Evolutionary conservation across 2,329 filamentous ascomycete species (phyloP), one percentile per base, ranked within the genome.

Genomic region (Aspergillus texensis): DNA sequence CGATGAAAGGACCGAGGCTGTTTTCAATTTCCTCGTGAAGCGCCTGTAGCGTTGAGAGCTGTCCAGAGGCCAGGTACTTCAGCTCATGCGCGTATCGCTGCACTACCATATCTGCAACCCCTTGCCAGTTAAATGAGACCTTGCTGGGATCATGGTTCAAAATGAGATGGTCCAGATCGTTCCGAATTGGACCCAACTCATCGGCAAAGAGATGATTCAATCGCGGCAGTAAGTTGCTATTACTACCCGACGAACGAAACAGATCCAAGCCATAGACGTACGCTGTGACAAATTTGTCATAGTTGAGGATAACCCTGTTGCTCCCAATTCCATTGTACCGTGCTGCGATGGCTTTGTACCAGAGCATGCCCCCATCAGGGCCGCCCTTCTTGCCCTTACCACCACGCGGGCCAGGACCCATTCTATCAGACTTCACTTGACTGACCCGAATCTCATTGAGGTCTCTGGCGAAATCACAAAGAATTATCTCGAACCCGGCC

Each of bases 401-500:
- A 14, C 41, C n/a, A 10, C 34, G 50, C 21, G 21, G 41, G n/a
- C 24, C 39, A 9, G 24, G 11, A 10, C 41, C 30, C 39, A 10
- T 48, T n/a, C 52, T n/a, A 9, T 60, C 57, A 9, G 66, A 43
- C 14, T 68, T 72, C 26, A 70, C 70, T 43, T 69, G 69, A 10
- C 71, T 74, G 30, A 80, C 77, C n/a, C 72, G 72, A 1, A 78
- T 69, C 16, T 77, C 62, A 8, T 81, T 71, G 1, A 84, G 65
- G 65, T 79, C 71, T 19, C 74, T 68, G 12, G 73, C 75, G 69
- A 92, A 91, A 60, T 89, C 80, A 75, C 89, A 92, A 26, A 90
- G 79, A 58, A 92, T 88, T 57, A 91, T 82, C 74, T 92, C 90
- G 65, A 91, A 91, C 0, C 90, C 90, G 12, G 84, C 83, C 71